A percentile compares a stretch with the other conserved stretches of the same genome.
Conservation (phyloP, 495 filamentous ascomycete genomes). For the Achaetomiella virescens region DNA sequence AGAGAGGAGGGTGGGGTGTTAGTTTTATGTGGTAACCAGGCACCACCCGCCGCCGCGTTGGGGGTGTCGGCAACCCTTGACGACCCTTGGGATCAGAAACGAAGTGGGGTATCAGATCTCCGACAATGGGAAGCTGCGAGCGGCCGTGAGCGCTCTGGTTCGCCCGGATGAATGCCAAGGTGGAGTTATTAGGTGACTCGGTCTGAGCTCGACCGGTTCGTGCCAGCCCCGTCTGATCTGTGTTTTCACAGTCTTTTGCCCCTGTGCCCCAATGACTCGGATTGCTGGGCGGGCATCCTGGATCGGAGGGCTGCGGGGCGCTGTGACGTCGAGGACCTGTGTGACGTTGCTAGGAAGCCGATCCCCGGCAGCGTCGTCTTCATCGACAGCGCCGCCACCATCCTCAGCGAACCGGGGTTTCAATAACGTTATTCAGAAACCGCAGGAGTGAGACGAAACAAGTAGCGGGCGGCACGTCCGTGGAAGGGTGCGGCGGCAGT, state of each 20-base stretch:
- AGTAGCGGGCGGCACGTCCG: background rate
- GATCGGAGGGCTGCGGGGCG: slow-evolving; percentile 3
- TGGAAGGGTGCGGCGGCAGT: slow-evolving; percentile 1
- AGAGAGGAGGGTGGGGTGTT: slow-evolving; percentile 31
- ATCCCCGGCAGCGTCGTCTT: background rate
- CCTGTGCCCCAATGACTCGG: slow-evolving; percentile 2
- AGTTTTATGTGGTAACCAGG: slow-evolving; percentile 22
- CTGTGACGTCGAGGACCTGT: slow-evolving; percentile 10
- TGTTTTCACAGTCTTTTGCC: slow-evolving; percentile 16
- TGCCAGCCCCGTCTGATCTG: slow-evolving; percentile 1
- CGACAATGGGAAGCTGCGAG: slow-evolving; percentile 6
- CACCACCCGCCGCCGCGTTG: slow-evolving; percentile 9
- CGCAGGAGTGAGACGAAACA: slow-evolving; percentile 3
- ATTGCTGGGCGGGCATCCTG: background rate
- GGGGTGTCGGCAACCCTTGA: slow-evolving; percentile 16
- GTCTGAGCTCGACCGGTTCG: slow-evolving; percentile 14
- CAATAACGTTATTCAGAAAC: background rate
- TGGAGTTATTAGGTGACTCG: slow-evolving; percentile 18
- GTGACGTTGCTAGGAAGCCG: slow-evolving; percentile 1
- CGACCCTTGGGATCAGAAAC: slow-evolving; percentile 1
- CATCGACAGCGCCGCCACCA: background rate
- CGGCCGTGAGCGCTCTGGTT: slow-evolving; percentile 22
- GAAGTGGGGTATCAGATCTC: slow-evolving; percentile 17
- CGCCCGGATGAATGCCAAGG: slow-evolving; percentile 28
- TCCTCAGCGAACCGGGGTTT: background rate